phyloP scores from a whole-genome alignment of 345 rosid species.

The Lepidium africanum region DNA sequence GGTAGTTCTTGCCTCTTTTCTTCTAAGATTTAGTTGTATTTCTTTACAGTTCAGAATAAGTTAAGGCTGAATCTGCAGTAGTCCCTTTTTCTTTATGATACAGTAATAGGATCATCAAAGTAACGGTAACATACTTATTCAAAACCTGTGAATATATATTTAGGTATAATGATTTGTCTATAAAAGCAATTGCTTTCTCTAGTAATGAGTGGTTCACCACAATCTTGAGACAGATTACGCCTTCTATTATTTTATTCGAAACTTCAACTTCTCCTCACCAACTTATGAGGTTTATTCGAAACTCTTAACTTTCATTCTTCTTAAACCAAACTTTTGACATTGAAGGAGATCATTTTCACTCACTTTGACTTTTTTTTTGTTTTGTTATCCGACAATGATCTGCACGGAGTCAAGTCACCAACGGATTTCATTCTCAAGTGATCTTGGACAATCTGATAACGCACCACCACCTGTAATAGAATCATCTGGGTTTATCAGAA shows the following conservation, averaged over 20 bases:
- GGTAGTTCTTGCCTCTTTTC: not conserved
- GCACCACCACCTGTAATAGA: constrained; percentile 15
- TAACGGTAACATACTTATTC: constrained; percentile 2
- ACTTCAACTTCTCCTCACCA: constrained; percentile 9
- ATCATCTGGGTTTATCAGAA: constrained; percentile 12
- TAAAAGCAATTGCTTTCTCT: constrained; percentile 2
- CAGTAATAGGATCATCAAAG: not conserved
- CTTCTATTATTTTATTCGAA: constrained; percentile 14
- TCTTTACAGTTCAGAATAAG: not conserved
- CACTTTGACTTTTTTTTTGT: constrained; percentile 1
- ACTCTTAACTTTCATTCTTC: constrained; percentile 4
- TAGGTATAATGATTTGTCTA: not conserved
- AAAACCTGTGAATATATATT: not conserved
- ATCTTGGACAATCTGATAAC: constrained; percentile 35
- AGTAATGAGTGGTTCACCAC: constrained; percentile 23
- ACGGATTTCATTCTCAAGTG: constrained; percentile 51
- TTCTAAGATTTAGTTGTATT: not conserved
- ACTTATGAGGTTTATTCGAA: not conserved
- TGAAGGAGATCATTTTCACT: not conserved
- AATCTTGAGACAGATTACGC: constrained; percentile 23
- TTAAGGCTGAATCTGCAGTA: not conserved
- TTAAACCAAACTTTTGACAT: constrained; percentile 1
- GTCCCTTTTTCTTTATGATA: not conserved
- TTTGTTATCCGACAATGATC: constrained; percentile 18
- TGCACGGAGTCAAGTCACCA: constrained; percentile 53